A percentile compares a stretch with the other conserved stretches of the same genome.
Evolutionary conservation across 768 basidiomycete species (phyloP).

Genomic region (Hericium coralloides): DNA sequence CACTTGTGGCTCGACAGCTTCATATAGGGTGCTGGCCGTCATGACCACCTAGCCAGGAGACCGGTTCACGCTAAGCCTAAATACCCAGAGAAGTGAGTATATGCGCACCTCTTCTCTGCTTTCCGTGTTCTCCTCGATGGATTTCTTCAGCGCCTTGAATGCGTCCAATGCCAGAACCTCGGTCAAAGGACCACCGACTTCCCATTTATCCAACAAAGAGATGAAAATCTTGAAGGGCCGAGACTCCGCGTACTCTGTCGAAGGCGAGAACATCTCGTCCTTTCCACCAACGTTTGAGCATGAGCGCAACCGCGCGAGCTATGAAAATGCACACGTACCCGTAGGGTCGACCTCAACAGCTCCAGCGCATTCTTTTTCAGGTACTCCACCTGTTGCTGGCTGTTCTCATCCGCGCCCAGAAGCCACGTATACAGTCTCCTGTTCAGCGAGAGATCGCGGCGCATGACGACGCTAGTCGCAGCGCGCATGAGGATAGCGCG

Average conservation of each 20-base stretch:
- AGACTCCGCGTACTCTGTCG: slow-evolving; percentile 65
- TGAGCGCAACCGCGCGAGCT: not conserved
- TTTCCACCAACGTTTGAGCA: slow-evolving; percentile 18
- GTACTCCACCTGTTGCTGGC: slow-evolving; percentile 65
- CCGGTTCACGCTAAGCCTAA: not conserved
- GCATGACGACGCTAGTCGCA: slow-evolving; percentile 80
- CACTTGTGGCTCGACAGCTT: slow-evolving; percentile 84
- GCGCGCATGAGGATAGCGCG: slow-evolving; percentile 78
- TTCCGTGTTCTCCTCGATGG: slow-evolving; percentile 44
- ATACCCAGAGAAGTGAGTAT: not conserved
- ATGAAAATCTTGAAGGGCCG: slow-evolving; percentile 95
- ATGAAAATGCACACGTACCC: slow-evolving; percentile 34
- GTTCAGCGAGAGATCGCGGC: slow-evolving; percentile 88
- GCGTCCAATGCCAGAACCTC: slow-evolving; percentile 73
- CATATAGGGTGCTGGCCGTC: slow-evolving; percentile 84
- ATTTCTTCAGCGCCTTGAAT: slow-evolving; percentile 58
- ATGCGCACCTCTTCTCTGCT: slow-evolving; percentile 50
- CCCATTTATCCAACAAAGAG: slow-evolving; percentile 94
- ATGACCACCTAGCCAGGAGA: slow-evolving; percentile 47
- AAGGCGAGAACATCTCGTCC: slow-evolving; percentile 71
- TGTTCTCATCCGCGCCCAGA: slow-evolving; percentile 72
- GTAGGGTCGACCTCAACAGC: slow-evolving; percentile 60
- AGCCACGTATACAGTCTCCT: slow-evolving; percentile 92
- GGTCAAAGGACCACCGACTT: slow-evolving; percentile 78
- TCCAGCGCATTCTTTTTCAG: slow-evolving; percentile 64